A percentile compares a stretch with the other conserved stretches of the same genome.
Evolutionary conservation across 2,329 filamentous ascomycete genomes (phyloP).

Genomic region (Exophiala alcalophila): DNA sequence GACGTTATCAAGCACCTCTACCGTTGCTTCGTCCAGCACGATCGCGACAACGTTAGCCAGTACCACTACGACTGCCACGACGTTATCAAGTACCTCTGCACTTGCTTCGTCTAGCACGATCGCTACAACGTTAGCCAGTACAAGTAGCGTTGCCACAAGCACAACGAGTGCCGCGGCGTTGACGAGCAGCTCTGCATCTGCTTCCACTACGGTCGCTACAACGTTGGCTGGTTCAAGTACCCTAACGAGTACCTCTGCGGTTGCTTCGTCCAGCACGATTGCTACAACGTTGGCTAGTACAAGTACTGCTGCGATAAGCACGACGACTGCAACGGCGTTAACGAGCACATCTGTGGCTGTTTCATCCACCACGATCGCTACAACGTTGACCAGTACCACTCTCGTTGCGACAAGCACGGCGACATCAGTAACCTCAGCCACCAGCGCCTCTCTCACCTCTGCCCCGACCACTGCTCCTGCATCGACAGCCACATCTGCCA

Average conservation of each 20-base stretch:
- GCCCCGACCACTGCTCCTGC: no score
- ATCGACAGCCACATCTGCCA: no score
- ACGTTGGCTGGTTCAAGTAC: background rate
- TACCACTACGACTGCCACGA: slow-evolving; percentile 5
- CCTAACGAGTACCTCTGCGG: slow-evolving; percentile 5
- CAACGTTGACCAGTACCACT: slow-evolving; percentile 1
- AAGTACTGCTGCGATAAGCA: background rate
- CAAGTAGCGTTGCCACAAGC: slow-evolving; percentile 2
- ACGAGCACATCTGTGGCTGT: no score
- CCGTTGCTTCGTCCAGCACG: slow-evolving; percentile 1
- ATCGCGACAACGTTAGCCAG: background rate
- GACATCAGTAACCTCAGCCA: background rate
- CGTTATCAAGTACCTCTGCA: slow-evolving; percentile 9
- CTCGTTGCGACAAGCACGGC: background rate
- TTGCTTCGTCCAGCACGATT: slow-evolving; percentile 10
- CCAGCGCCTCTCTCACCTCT: no score
- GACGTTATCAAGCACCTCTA: background rate
- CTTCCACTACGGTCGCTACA: no score
- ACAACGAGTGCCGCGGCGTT: background rate
- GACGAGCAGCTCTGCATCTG: no score
- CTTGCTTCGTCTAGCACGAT: slow-evolving; percentile 7
- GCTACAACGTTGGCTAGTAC: slow-evolving; percentile 18
- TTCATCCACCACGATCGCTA: slow-evolving; percentile 1
- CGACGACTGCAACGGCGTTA: slow-evolving; percentile 7
- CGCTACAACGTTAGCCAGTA: no score